Base-by-base conservation (phyloP, 129 eudicot genomes). In the Arctium minus region DNA sequence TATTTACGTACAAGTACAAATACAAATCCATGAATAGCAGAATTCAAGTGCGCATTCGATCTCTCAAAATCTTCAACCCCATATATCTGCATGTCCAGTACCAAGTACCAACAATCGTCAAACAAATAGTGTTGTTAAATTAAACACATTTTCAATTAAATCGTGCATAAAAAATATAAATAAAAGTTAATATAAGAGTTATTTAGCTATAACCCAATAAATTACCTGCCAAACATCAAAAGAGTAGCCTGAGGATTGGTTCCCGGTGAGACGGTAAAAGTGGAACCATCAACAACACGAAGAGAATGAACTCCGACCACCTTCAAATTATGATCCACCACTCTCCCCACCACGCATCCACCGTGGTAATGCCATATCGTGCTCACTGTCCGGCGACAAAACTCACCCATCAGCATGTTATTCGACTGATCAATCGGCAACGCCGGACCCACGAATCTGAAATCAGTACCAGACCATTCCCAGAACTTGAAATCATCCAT, bases 291-390 rank as follows among this genome's bases (percentile, higher is more conserved):
- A 13, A 95, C 92, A 8, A 93, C 97, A 40, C 97, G 86, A 27
- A 95, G 93, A 37, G 89, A 84, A 77, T 85, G 85, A 62, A 95
- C 85, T 1, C 97, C 97, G 0, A 85, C 36, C 9, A 95, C 97
- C 56, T 86, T 89, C 65, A 92, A 86, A 73, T 87, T 71, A 33
- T 38, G 86, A 86, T 95, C 97, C 30, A 95, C 97, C 75, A 95
- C 97, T 83, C 88, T 91, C 71, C 99, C 97, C 36, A 86, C 93
- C 2, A 95, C 79, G 77, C 97, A 95, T 5, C 99, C 97, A 4
- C 99, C 99, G 62, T 92, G 99, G 83, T 95, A 95, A 83, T 95
- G 97, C 97, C 99, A 95, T n/a, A 95, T 92, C 0, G 99, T 95
- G 74, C 88, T 95, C 81, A 95, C 97, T 0, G 99, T 92, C 31